Evolutionary conservation across 768 basidiomycete genomes (phyloP), one percentile per base, ranked within the genome.

Genomic region (Paxillus involutus): DNA sequence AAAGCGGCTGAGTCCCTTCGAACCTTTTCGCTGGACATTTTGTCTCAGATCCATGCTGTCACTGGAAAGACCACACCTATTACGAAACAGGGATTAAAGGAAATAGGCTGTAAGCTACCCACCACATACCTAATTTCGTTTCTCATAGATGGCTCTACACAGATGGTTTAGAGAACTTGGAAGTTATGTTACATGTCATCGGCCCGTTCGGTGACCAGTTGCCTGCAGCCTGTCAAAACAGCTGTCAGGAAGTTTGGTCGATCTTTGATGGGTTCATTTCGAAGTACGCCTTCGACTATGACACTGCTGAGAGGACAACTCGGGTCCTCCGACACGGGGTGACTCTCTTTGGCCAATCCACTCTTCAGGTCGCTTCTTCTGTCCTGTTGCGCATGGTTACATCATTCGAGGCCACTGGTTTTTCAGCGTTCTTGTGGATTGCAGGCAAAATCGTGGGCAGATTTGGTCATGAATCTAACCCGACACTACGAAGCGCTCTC

Each of bases 381-480:
- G 77, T 94, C 2, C 71, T 96, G 44, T 77, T 78, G 7, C 80
- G 91, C 47, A 89, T 98, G 89, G 79, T 85, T 2, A 63, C 79
- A 8, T 80, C 82, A 7, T 99, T 98, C 64, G 90, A 92, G 61
- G 71, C 76, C 10, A 91, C 89, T 10, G 90, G 89, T 0, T 84
- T 86, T 63, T 81, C 95, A 11, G 88, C 89, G 59, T 98, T 92
- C 71, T 70, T 98, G 19, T 99, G 97, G 97, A 91, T 98, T 54
- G 86, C 85, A 30, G 90, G 93, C 42, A 98, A 98, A 71, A 71
- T 91, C 26, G 79, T 92, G n/a, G 77, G 77, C 32, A 80, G 83
- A 59, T 97, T 89, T 64, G 92, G 89, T 16, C 76, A 84, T 44
- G 83, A 85, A 52, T 78, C 82, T 35, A 78, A 86, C 56, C 63